Evolutionary conservation across 805 yeast species (phyloP), one percentile per base, ranked within the genome.

Genomic region (Candida broadrunensis): DNA sequence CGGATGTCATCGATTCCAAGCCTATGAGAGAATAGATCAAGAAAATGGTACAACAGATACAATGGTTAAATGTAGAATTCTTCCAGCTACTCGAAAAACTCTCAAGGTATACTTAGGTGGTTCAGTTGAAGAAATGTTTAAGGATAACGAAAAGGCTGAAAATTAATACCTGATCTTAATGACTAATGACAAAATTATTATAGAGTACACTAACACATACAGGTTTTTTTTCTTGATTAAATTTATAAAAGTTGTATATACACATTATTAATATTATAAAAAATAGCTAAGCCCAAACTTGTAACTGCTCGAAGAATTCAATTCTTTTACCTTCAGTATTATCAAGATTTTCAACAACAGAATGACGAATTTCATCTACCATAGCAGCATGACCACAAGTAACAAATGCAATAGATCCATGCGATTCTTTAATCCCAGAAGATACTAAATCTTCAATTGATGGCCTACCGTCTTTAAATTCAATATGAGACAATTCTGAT

Each of bases 1-100:
- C 5, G 96, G 96, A 0, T 88, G 96, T 56, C 96, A 88, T 56
- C 63, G 96, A 46, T 83, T 88, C 50, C 95, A 88, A 58, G 95
- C 95, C 0, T 88, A 88, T 55, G 93, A 87, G 42, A 63, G 73
- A 30, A 42, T 60, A 19, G 71, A 67, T 31, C 66, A 70, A 1
- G 74, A 72, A 23, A 38, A 39, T 5, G 55, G 51, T 1, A 38
- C 48, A 4, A 36, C 46, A 13, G 67, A 63, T 20, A 56, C 63
- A 0, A 51, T 73, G 65, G 95, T 88, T 8, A 81, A 75, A 52
- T 83, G 88, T 59, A 83, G 82, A 48, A 54, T 88, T 7, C 60
- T 86, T 24, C 96, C 96, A 1, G 83, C 88, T 5, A 86, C 95
- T 0, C 77, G 79, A 45, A 70, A 73, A 19, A 89, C 85, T 44